Conservation (phyloP, 805 yeast genomes). For the Ogataea haglerorum region DNA sequence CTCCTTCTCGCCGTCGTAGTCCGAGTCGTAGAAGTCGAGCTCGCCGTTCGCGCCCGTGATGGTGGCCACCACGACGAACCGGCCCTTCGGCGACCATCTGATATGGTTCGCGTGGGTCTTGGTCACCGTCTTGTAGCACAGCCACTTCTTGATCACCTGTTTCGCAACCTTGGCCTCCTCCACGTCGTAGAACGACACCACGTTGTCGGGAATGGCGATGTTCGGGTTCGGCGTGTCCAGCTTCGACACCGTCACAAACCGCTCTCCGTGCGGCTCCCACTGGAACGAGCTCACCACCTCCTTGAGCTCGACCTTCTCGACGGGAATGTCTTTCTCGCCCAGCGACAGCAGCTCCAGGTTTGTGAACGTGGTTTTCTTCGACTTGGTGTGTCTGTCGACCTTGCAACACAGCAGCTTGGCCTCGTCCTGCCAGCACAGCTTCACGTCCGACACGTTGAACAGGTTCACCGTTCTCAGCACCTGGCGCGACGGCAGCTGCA, state of each 20-base stretch:
- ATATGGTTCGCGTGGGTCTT: slow-evolving; percentile 70
- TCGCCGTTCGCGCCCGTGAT: slow-evolving; percentile 45
- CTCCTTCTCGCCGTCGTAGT: slow-evolving; percentile 63
- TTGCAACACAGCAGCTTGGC: slow-evolving; percentile 84
- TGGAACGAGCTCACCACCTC: slow-evolving; percentile 84
- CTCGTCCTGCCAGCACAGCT: slow-evolving; percentile 90
- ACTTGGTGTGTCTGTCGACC: slow-evolving; percentile 95
- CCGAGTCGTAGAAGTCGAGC: slow-evolving; percentile 82
- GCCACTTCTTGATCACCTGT: slow-evolving; percentile 33
- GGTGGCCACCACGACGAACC: slow-evolving; percentile 64
- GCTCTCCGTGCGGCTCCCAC: slow-evolving; percentile 93
- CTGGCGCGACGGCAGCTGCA: slow-evolving; percentile 81
- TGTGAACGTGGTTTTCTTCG: slow-evolving; percentile 87
- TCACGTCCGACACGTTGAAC: slow-evolving; percentile 90
- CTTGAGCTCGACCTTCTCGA: slow-evolving; percentile 88
- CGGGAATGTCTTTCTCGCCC: slow-evolving; percentile 87
- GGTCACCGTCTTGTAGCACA: slow-evolving; percentile 52
- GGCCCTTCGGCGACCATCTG: slow-evolving; percentile 89
- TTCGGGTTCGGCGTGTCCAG: slow-evolving; percentile 49
- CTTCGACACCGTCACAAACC: slow-evolving; percentile 77
- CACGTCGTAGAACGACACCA: slow-evolving; percentile 75
- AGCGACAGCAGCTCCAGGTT: slow-evolving; percentile 89
- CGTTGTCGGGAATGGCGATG: slow-evolving; percentile 62
- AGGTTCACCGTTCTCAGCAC: slow-evolving; percentile 87
- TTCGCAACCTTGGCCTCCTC: slow-evolving; percentile 52